Conservation (phyloP, 179 eudicot genomes). For the Amaranthus tricolor region DNA sequence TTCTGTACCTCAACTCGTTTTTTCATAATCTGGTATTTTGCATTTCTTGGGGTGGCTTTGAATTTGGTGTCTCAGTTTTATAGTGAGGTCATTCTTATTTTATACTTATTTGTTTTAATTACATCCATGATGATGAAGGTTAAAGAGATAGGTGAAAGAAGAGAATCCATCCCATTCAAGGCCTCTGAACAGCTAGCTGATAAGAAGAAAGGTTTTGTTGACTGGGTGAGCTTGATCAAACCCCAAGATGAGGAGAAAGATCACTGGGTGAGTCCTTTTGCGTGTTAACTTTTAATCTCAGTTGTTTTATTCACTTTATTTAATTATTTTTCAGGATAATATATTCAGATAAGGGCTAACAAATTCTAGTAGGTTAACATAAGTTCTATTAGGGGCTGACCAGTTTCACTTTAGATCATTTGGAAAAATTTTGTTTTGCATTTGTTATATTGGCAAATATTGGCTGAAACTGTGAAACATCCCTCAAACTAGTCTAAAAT, state of each 20-base stretch:
- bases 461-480: no score
- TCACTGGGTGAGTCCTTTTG: constrained; percentile 68
- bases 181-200: constrained; percentile 58
- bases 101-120: constrained; percentile 8
- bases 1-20: no score
- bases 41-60: neutral
- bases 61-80: neutral
- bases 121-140: constrained; percentile 42
- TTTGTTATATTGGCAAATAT: no score
- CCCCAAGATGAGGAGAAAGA: constrained; percentile 88
- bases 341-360: no score
- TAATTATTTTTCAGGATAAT: no score
- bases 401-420: no score
- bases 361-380: no score
- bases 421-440: no score
- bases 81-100: neutral
- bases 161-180: constrained; percentile 42
- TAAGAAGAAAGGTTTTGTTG: constrained; percentile 78
- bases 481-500: no score
- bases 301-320: no score
- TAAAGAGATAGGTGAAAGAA: constrained; percentile 79
- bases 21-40: neutral
- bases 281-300: neutral
- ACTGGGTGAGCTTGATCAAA: constrained; percentile 86
- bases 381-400: no score